Evolutionary conservation across 257 asterid species (phyloP).

Genomic region (Perilla frutescens): DNA sequence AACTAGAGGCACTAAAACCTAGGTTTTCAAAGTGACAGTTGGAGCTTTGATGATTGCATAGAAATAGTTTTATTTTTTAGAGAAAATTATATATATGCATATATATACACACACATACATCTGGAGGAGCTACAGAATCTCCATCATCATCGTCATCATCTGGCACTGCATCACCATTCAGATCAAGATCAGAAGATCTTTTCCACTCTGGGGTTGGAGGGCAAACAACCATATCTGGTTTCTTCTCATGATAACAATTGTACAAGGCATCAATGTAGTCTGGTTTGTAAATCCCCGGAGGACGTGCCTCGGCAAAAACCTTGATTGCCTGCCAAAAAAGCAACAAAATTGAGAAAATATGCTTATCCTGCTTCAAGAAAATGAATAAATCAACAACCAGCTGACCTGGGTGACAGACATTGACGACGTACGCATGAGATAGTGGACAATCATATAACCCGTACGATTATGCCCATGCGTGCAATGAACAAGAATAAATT

Average conservation of each 20-base stretch:
- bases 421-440: constrained; percentile 81
- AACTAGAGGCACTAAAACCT: neutral
- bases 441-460: constrained; percentile 94
- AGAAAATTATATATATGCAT: neutral
- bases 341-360: constrained; percentile 26
- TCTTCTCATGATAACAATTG: constrained; percentile 89
- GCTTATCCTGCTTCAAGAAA: constrained; percentile 10
- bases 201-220: constrained; percentile 98
- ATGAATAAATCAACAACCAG: constrained; percentile 27
- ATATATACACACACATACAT: constrained; percentile 44
- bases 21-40: constrained; percentile 5
- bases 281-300: constrained; percentile 95
- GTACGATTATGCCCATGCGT: constrained; percentile 99
- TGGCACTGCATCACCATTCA: constrained; percentile 95
- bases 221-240: constrained; percentile 76
- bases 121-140: constrained; percentile 57
- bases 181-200: constrained; percentile 86
- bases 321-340: constrained; percentile 71
- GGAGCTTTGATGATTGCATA: constrained; percentile 8
- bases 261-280: constrained; percentile 90
- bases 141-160: constrained; percentile 96
- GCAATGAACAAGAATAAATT: constrained; percentile 89
- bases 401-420: constrained; percentile 88
- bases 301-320: constrained; percentile 86
- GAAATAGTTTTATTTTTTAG: neutral